Evolutionary conservation across 768 basidiomycete genomes (phyloP).

Genomic region (Artomyces pyxidatus): DNA sequence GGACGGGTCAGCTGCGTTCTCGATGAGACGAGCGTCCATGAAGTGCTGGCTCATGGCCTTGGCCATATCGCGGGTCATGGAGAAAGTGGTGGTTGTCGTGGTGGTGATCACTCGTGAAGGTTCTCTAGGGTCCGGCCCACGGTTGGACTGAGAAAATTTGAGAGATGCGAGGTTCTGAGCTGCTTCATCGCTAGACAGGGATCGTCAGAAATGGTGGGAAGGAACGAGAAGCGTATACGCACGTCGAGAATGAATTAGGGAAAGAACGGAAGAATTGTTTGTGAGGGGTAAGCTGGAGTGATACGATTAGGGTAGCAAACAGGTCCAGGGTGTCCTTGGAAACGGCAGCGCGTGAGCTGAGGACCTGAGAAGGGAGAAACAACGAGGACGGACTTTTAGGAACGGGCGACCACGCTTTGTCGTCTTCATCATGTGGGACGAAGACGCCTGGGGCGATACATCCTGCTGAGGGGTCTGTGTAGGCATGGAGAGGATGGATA

Average conservation of each 20-base stretch:
- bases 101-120: slow-evolving; percentile 97
- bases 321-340: slow-evolving; percentile 93
- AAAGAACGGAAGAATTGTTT: slow-evolving; percentile 96
- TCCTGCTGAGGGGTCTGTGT: slow-evolving; percentile 29
- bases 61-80: slow-evolving; percentile 99
- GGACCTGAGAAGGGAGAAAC: neutral
- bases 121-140: slow-evolving; percentile 96
- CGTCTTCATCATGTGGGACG: slow-evolving; percentile 98
- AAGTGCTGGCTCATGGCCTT: slow-evolving; percentile 99
- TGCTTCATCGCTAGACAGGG: slow-evolving; percentile 77
- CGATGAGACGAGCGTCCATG: slow-evolving; percentile 97
- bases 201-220: slow-evolving; percentile 7
- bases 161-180: slow-evolving; percentile 87
- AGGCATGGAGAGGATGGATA: slow-evolving; percentile 26
- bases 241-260: slow-evolving; percentile 95
- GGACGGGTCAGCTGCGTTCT: slow-evolving; percentile 87
- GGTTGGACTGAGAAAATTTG: slow-evolving; percentile 98
- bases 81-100: slow-evolving; percentile 98
- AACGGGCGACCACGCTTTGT: slow-evolving; percentile 93
- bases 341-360: slow-evolving; percentile 1
- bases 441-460: slow-evolving; percentile 43
- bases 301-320: slow-evolving; percentile 94
- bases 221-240: slow-evolving; percentile 26
- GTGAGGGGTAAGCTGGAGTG: slow-evolving; percentile 79
- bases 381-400: slow-evolving; percentile 58